Base-by-base conservation (phyloP, 129 eudicot species). In the Helianthus tuberosus region DNA sequence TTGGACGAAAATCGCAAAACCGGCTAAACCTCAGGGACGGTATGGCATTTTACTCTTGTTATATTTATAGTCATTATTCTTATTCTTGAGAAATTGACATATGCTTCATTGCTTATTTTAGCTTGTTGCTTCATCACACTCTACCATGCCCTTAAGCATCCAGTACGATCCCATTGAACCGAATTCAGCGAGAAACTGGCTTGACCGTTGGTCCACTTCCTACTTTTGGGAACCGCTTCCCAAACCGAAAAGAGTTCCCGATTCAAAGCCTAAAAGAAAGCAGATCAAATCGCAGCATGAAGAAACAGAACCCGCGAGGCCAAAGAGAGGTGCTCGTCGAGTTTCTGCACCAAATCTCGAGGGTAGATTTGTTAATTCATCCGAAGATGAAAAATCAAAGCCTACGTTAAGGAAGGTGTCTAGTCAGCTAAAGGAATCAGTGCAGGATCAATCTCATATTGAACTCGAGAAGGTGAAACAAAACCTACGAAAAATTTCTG, bases 391-490 rank as follows among this genome's bases (percentile, higher is more conserved):
- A 54, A 91, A 84, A 69, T 74, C 90, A 5, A 75, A 77, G 63
- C 79, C 59, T 15, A 59, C 68, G 75, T 76, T 53, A 12, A 75
- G 71, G 72, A 83, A 75, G 69, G 62, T 35, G 41, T 55, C 83
- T 3, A 73, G 39, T 38, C 88, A 77, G 64, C 90, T 78, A 60
- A 71, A 64, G 9, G 96, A 89, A 66, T 12, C 77, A 16, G 80
- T 51, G 52, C 89, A 79, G 38, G 93, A 91, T 44, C 91, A 81
- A 20, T 84, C 96, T 50, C 86, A 82, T 61, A 86, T 20, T 79
- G 97, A 91, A 85, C 93, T 91, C 35, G 97, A 89, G 73, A 91
- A 84, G 77, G 96, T 89, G 8, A 91, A 91, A 59, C 90, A 81
- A 49, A 91, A 61, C 75, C 77, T 91, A 57, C 77, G 91, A 65